These are phyloP conservation scores for Xylariales sp. DNA, from an alignment of 2,329 filamentous ascomycete genomes.

Conservation along the genomic window DNA sequence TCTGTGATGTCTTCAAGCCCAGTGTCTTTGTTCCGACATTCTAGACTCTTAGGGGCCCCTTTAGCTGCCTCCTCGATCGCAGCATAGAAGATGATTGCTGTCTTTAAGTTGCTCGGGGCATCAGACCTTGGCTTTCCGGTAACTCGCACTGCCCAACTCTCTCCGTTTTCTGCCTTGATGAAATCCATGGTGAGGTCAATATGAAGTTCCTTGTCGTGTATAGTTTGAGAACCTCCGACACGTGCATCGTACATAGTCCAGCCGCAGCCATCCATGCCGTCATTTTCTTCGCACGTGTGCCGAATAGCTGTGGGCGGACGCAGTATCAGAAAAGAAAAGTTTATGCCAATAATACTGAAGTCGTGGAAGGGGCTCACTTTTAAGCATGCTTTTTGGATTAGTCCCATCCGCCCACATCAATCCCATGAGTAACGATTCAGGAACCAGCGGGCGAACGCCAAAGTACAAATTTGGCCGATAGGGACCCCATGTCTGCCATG, in stretches of 20 bases:
- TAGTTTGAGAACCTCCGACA: slow-evolving; percentile 59
- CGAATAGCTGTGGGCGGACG: slow-evolving; percentile 46
- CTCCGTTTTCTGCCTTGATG: slow-evolving; percentile 62
- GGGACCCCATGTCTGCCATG: slow-evolving; percentile 78
- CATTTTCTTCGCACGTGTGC: slow-evolving; percentile 67
- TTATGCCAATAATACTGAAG: neutral
- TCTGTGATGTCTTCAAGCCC: neutral
- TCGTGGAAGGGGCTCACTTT: neutral
- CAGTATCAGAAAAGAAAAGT: neutral
- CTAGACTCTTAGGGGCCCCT: neutral
- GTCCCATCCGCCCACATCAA: slow-evolving; percentile 72
- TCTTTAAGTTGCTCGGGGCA: slow-evolving; percentile 47
- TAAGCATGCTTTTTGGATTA: neutral
- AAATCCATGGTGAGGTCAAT: slow-evolving; percentile 68
- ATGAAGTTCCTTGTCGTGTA: slow-evolving; percentile 61
- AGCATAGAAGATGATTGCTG: slow-evolving; percentile 58
- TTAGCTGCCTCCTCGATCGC: slow-evolving; percentile 56
- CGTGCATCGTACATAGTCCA: slow-evolving; percentile 68
- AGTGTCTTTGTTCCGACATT: neutral
- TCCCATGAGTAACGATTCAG: slow-evolving; percentile 74
- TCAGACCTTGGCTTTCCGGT: slow-evolving; percentile 57
- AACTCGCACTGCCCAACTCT: slow-evolving; percentile 62
- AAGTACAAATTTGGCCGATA: slow-evolving; percentile 91
- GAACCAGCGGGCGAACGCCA: slow-evolving; percentile 73
- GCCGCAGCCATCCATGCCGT: slow-evolving; percentile 65